These are phyloP conservation scores for Eucalyptus brandiana DNA, from an alignment of 345 rosid species.

Conservation along the genomic window DNA sequence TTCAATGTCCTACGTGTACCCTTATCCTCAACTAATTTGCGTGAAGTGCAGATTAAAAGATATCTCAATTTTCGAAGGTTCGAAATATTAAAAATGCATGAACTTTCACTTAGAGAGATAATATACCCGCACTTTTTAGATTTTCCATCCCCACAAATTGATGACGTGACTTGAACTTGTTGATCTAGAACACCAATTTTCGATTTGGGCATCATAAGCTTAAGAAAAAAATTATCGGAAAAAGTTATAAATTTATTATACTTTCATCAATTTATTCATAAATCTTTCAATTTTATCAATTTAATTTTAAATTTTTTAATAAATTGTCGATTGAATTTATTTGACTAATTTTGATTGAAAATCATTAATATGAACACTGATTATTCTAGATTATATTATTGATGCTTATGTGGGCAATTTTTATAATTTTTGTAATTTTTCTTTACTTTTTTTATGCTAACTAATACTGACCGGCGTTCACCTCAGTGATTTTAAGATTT, in stretches of 20 bases:
- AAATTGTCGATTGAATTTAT: accelerated
- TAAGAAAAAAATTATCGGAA: too few relatives aligned
- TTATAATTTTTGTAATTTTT: too few relatives aligned
- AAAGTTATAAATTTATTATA: too few relatives aligned
- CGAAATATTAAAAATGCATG: background rate
- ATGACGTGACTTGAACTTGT: accelerated
- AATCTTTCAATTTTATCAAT: accelerated
- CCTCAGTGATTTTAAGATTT: accelerated
- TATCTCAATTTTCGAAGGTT: background rate
- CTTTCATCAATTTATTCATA: accelerated
- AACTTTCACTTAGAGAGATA: background rate
- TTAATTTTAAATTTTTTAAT: accelerated
- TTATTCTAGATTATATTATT: too few relatives aligned
- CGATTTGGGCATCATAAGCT: too few relatives aligned
- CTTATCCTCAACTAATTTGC: background rate
- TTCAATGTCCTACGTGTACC: background rate
- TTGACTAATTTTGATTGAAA: accelerated
- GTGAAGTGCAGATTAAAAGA: background rate
- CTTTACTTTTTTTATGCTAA: too few relatives aligned
- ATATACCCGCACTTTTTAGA: too few relatives aligned
- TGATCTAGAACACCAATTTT: too few relatives aligned
- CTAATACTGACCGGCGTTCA: too few relatives aligned
- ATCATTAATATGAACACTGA: accelerated
- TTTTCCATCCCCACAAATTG: too few relatives aligned
- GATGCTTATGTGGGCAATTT: too few relatives aligned